Base-by-base conservation (phyloP, 2,329 filamentous ascomycete species). In the Lojkania enalia region DNA sequence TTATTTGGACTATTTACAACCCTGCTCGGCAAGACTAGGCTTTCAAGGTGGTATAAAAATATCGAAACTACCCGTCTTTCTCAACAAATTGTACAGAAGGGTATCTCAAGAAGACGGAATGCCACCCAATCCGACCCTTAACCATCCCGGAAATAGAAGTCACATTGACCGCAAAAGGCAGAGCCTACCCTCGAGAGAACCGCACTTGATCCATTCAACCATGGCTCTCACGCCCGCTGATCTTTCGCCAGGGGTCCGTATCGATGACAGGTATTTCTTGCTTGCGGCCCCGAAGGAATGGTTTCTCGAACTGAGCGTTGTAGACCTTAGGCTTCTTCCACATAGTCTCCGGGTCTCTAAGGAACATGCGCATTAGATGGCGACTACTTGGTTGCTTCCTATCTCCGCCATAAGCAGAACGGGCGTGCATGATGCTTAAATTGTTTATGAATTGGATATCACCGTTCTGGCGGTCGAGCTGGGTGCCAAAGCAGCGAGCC, bases 381-480 rank as follows among this genome's bases (percentile, higher is more conserved):
- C 67, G 63, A 37, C 50, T 53, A 45, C 64, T 68, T 4, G 55
- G 51, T 37, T 56, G 38, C 30, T 48, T 43, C 30, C 51, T 51
- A n/a, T 40, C 43, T 25, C 64, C 60, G 40, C 68, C 61, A 42
- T 69, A 70, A 11, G 58, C 67, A 20, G 60, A 49, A 15, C 67
- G 64, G 35, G 67, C 67, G 46, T 70, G 67, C 62, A 70, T 58
- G 38, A 70, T 55, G 46, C 62, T 60, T 39, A 69, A 36, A 35
- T 70, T 70, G 49, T 70, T 61, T 51, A 70, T 53, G 44, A 66
- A 65, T 39, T 69, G 66, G 21, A 70, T 66, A 38, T 70, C 67
- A 27, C 67, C 67, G 27, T 60, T 54, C 35, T 58, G 55, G 27
- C 67, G 66, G 49, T 67, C 58, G n/a, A 70, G 51, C 44, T 57